phyloP scores from a whole-genome alignment of 306 rosid species.

The Cicer bijugum region DNA sequence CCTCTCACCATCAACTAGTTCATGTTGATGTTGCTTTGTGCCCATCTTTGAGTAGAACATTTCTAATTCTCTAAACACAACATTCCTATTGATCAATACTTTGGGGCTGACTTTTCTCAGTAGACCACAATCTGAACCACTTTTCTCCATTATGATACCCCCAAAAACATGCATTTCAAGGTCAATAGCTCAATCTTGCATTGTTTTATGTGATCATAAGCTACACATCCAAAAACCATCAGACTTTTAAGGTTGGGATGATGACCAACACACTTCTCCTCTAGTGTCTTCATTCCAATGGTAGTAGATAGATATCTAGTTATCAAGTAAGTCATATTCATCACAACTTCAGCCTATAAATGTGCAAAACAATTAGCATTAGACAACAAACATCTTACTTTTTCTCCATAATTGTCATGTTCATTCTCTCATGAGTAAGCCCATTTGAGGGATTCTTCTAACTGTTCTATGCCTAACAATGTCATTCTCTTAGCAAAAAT shows the following conservation, averaged over 20 bases:
- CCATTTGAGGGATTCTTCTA: neutral
- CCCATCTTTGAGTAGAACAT: neutral
- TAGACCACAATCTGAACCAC: neutral
- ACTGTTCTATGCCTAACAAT: neutral
- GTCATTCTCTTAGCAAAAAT: no score
- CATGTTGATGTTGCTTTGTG: neutral
- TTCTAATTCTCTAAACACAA: neutral
- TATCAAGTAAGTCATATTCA: neutral
- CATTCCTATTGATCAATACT: neutral
- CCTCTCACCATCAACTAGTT: neutral
- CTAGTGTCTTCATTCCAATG: neutral
- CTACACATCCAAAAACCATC: neutral
- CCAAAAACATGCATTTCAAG: neutral
- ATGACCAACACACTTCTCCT: neutral
- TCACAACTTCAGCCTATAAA: neutral
- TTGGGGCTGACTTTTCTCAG: neutral
- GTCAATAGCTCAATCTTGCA: neutral
- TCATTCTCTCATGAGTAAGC: neutral
- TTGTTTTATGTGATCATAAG: neutral
- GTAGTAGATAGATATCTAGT: neutral
- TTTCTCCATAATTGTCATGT: neutral
- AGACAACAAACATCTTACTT: neutral
- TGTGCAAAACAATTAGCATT: neutral
- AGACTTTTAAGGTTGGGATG: neutral
- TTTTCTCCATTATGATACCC: neutral